Conservation (phyloP, 164 flowering plant species). For the Macadamia integrifolia region DNA sequence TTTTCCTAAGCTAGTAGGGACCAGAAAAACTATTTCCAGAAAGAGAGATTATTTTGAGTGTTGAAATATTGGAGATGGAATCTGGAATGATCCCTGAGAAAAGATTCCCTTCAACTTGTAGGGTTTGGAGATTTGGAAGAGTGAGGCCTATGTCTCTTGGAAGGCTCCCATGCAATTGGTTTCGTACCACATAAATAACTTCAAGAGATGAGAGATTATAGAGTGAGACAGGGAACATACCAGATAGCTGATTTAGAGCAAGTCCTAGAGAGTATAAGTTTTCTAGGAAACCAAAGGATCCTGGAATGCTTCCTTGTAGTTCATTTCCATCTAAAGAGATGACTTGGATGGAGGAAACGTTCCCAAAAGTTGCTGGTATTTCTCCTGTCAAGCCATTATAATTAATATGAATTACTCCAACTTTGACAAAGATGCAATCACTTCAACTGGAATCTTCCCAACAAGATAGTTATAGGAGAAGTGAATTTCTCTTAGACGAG, state of each 20-base stretch:
- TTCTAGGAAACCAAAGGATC: not conserved
- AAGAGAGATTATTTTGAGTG: too few species aligned
- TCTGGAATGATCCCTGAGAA: not conserved
- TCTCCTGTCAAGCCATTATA: not conserved
- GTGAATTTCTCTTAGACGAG: too few species aligned
- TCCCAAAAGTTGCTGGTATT: not conserved
- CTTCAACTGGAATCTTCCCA: not conserved
- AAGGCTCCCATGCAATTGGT: too few species aligned
- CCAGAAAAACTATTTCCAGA: not conserved
- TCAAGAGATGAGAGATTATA: too few species aligned
- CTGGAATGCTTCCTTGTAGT: not conserved
- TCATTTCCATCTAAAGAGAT: not conserved
- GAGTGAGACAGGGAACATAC: too few species aligned
- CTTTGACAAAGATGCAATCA: not conserved
- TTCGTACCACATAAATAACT: too few species aligned
- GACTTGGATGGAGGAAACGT: not conserved
- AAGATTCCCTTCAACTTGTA: not conserved
- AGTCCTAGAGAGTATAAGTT: not conserved
- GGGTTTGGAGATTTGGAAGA: not conserved
- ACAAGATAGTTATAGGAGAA: too few species aligned
- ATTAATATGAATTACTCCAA: too few species aligned
- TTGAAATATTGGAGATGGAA: not conserved
- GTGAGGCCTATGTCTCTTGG: not conserved
- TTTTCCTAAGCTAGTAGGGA: not conserved
- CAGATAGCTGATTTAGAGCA: not conserved